Conservation (phyloP, 2,329 filamentous ascomycete species). For the Fusarium hainanense region DNA sequence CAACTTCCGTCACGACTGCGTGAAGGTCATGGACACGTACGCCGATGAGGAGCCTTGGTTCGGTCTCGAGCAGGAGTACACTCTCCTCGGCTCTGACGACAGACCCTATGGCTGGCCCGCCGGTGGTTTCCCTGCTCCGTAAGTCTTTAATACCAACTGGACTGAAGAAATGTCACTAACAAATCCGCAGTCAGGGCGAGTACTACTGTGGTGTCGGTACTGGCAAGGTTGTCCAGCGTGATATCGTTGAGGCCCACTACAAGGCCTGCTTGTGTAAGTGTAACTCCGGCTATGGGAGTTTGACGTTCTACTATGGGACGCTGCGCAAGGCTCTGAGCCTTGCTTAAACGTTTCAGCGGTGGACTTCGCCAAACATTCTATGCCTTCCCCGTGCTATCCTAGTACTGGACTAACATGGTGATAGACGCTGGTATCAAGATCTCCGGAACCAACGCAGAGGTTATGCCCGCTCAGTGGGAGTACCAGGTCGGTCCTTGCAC, state of each 20-base stretch:
- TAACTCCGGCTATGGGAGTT: not conserved
- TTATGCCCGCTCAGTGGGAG: conserved; percentile 98
- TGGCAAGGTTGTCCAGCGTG: conserved; percentile 96
- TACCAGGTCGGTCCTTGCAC: conserved; percentile 93
- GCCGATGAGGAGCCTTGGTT: conserved; percentile 92
- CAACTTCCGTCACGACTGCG: conserved; percentile 95
- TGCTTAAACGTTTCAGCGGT: not conserved
- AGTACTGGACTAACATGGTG: not conserved
- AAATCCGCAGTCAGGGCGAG: conserved; percentile 49
- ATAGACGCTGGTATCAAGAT: conserved; percentile 84
- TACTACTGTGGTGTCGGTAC: conserved; percentile 90
- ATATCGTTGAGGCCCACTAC: conserved; percentile 83
- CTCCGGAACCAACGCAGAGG: conserved; percentile 98
- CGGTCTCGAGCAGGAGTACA: conserved; percentile 98
- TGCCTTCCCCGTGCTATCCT: not conserved
- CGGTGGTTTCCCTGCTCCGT: conserved; percentile 86
- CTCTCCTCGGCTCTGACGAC: conserved; percentile 76
- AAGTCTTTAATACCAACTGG: conserved; percentile 9
- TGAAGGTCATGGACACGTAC: conserved; percentile 89
- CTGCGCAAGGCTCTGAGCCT: not conserved
- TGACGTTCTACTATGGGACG: not conserved
- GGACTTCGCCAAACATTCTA: not conserved
- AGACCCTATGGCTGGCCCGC: conserved; percentile 81
- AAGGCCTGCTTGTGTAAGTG: conserved; percentile 73
- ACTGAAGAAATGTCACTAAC: conserved; percentile 4